Conservation (phyloP, 345 rosid species). For the Populus ilicifolia region DNA sequence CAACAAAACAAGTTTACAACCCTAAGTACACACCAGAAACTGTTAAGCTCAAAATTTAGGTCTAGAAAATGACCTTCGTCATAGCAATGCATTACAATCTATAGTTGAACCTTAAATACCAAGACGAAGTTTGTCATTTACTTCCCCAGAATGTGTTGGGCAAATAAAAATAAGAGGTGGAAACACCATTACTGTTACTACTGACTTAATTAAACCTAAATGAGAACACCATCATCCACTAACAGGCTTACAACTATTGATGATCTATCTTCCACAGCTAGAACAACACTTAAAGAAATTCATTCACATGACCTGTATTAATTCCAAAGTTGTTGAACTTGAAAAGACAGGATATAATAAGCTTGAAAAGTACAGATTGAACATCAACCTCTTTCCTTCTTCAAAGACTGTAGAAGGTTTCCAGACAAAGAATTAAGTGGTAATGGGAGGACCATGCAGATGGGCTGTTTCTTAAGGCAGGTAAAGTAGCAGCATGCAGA, state of each 20-base stretch:
- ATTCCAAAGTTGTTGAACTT: not conserved
- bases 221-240: not conserved
- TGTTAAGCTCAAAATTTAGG: not conserved
- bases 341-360: not conserved
- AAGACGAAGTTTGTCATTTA: not conserved
- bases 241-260: not conserved
- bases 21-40: not conserved
- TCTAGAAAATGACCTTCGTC: not conserved
- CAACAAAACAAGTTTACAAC: not conserved
- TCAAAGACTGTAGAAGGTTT: not conserved
- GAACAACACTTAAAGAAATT: not conserved
- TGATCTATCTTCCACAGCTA: not conserved
- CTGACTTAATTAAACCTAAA: not conserved
- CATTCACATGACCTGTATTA: not conserved
- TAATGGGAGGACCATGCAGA: not conserved
- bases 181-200: not conserved
- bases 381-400: not conserved
- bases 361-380: not conserved
- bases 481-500: not conserved
- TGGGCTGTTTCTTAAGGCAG: not conserved
- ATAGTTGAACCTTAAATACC: not conserved
- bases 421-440: not conserved
- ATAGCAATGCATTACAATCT: not conserved
- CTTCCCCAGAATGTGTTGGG: not conserved
- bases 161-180: not conserved